Base-by-base conservation (phyloP, 257 asterid species). In the Pogostemon cablin region DNA sequence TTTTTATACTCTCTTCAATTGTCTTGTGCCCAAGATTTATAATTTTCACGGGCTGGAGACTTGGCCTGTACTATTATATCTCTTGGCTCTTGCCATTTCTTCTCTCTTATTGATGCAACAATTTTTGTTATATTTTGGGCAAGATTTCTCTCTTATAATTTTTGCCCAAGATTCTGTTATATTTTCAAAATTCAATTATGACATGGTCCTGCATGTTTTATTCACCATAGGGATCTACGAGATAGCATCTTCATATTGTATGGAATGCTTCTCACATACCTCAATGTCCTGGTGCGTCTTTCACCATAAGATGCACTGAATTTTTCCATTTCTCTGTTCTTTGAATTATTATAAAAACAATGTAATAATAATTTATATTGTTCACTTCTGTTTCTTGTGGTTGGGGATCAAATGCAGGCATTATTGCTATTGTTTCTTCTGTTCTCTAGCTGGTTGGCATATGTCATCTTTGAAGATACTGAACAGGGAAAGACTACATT, bases 381-480 rank as follows among this genome's bases (percentile, higher is more conserved):
- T 38, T 40, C 39, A 48, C 37, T 57, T 75, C 69, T 71, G 32
- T 74, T 71, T 65, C 39, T 52, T 60, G 69, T 71, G 67, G 62
- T 71, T 75, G 67, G 61, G 75, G 56, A 58, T 58, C n/a, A 58
- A 65, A 47, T 86, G 80, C 88, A 93, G 99, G 99, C 98, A 50
- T 79, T 95, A 58, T 87, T 81, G 81, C 81, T 81, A 43, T 77
- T 91, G 57, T 95, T 95, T 89, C 95, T 95, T 72, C 84, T 95
- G 67, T 89, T 95, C 82, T 82, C 93, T 37, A 91, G 99, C 82
- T 95, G 99, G 98, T 77, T 95, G 86, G 99, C 95, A 32, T 95
- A 75, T 77, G 97, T 95, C 80, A 82, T 95, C 75, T 95, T 95
- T 76, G 99, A 95, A 83, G 99, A 95, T 81, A 95, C 99, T 0